phyloP scores from a whole-genome alignment of 2,329 filamentous ascomycete genomes.

The Bertia moriformis region DNA sequence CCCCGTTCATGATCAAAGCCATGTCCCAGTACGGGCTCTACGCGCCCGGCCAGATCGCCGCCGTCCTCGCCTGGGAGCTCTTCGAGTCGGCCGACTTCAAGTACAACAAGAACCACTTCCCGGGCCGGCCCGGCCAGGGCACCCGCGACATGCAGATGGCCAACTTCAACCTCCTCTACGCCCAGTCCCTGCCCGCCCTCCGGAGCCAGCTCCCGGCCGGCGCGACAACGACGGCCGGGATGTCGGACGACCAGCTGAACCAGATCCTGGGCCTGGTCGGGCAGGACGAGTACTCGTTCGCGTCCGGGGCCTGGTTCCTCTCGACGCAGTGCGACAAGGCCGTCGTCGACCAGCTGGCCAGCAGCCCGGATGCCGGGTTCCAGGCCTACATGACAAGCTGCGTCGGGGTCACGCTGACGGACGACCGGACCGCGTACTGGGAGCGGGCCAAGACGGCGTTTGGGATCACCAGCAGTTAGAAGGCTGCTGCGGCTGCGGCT shows the following conservation, averaged over 20 bases:
- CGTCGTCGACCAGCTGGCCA: conserved; percentile 14
- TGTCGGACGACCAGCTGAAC: conserved; percentile 19
- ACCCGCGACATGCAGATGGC: conserved; percentile 52
- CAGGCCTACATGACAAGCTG: neutral
- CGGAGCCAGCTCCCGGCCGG: conserved; percentile 14
- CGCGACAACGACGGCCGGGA: conserved; percentile 10
- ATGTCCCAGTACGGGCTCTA: conserved; percentile 38
- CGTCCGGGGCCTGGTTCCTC: conserved; percentile 45
- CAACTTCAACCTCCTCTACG: conserved; percentile 38
- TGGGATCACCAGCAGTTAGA: no score
- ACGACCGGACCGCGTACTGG: neutral
- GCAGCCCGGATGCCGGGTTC: conserved; percentile 22
- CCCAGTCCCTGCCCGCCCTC: conserved; percentile 26
- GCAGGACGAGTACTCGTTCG: conserved; percentile 34
- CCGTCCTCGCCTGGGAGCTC: conserved; percentile 42
- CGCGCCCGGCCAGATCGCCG: conserved; percentile 37
- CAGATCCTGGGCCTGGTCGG: conserved; percentile 33
- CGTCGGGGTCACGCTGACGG: neutral
- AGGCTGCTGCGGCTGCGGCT: no score
- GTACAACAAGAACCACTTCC: conserved; percentile 44
- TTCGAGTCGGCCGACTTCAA: conserved; percentile 47
- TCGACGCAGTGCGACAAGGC: conserved; percentile 31
- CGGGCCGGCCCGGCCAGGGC: conserved; percentile 39
- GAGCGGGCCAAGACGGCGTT: neutral
- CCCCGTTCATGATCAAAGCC: conserved; percentile 28